These are phyloP conservation scores for Bidens hawaiensis DNA, from an alignment of 140 eudicot genomes.

Conservation along the genomic window DNA sequence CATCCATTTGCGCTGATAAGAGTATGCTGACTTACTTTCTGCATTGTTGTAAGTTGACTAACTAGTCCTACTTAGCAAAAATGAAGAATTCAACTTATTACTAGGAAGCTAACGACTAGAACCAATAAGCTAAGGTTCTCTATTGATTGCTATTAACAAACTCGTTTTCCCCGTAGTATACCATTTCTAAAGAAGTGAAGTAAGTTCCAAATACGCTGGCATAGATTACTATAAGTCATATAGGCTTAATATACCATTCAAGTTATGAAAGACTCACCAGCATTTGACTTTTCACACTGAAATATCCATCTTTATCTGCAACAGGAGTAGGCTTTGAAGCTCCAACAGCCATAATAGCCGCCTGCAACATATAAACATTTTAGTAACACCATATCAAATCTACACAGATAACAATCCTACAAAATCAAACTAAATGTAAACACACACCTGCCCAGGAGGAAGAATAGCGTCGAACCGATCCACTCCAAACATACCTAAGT, in stretches of 20 bases:
- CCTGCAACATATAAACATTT: constrained; percentile 37
- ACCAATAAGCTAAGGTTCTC: not conserved
- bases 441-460: constrained; percentile 95
- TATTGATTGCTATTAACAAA: not conserved
- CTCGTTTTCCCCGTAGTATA: not conserved
- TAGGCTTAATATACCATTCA: not conserved
- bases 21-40: not conserved
- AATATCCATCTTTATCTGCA: constrained; percentile 78
- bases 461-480: constrained; percentile 96
- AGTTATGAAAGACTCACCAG: constrained; percentile 46
- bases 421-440: not conserved
- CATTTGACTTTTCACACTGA: constrained; percentile 90
- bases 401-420: not conserved
- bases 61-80: not conserved
- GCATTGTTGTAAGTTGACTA: constrained; percentile 1
- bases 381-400: constrained; percentile 12
- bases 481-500: constrained; percentile 58
- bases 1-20: not conserved
- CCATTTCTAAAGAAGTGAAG: not conserved
- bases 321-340: constrained; percentile 92
- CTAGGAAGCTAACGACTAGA: not conserved
- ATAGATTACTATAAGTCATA: constrained; percentile 13
- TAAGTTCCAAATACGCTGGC: not conserved
- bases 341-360: constrained; percentile 98
- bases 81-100: not conserved